Conservation (phyloP, 352 stramenopile species). For the Globisporangium viniferum region DNA sequence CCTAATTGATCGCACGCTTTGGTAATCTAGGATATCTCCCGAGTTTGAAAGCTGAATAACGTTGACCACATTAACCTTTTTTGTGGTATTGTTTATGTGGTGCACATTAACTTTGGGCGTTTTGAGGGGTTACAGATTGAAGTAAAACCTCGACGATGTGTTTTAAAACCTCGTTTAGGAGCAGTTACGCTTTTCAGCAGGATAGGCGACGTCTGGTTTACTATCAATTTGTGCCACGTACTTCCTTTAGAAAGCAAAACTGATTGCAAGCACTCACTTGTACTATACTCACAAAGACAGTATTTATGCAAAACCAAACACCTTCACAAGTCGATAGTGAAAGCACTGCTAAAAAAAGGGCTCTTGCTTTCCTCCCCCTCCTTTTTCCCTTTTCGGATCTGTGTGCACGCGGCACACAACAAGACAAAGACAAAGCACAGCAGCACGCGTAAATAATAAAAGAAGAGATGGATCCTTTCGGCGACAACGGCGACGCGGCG, state of each 20-base stretch:
- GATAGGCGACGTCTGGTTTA: neutral
- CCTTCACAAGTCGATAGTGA: neutral
- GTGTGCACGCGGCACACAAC: slow-evolving; percentile 8
- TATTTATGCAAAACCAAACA: neutral
- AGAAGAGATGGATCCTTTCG: slow-evolving; percentile 59
- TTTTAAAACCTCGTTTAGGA: slow-evolving; percentile 1
- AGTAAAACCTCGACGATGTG: neutral
- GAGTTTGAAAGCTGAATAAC: neutral
- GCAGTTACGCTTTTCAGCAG: neutral
- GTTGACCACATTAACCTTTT: neutral
- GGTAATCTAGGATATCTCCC: neutral
- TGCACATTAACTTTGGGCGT: neutral
- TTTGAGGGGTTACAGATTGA: neutral
- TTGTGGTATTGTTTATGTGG: neutral
- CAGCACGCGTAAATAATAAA: slow-evolving; percentile 15
- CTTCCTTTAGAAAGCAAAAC: neutral
- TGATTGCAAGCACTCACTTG: neutral
- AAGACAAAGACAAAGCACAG: slow-evolving; percentile 23
- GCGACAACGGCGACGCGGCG: slow-evolving; percentile 34
- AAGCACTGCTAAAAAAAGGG: neutral
- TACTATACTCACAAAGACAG: neutral
- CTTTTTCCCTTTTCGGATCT: neutral
- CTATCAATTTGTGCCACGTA: neutral
- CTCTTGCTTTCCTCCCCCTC: neutral
- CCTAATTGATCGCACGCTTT: neutral